Percentiles rank a stretch among this genome's conserved stretches.
Conservation (phyloP, 2,329 filamentous ascomycete genomes). For the Paraconiothyrium brasiliense region DNA sequence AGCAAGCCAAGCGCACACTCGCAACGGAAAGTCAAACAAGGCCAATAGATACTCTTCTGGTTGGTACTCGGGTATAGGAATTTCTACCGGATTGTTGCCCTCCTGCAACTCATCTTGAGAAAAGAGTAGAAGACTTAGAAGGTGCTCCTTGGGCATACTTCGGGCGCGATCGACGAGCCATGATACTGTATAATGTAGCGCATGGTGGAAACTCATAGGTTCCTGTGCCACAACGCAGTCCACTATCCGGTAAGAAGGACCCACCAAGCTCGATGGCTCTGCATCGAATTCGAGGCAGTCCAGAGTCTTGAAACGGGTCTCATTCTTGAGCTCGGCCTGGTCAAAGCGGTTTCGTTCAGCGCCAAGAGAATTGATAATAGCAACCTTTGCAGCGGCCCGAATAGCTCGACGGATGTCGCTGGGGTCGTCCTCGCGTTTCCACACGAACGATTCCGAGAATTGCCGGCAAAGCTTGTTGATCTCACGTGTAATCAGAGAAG, state of each 20-base stretch:
- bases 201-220: constrained; percentile 96
- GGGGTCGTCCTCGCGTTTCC: constrained; percentile 70
- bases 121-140: constrained; percentile 76
- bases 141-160: constrained; percentile 71
- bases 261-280: constrained; percentile 38
- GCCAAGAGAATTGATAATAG: constrained; percentile 89
- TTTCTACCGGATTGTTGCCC: constrained; percentile 68
- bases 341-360: constrained; percentile 87
- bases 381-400: constrained; percentile 77
- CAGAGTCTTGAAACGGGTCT: constrained; percentile 82
- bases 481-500: constrained; percentile 91
- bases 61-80: constrained; percentile 65
- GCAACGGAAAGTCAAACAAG: constrained; percentile 89
- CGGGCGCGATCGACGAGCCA: constrained; percentile 94
- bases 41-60: constrained; percentile 85
- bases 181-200: constrained; percentile 92
- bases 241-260: constrained; percentile 68
- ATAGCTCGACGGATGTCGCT: constrained; percentile 75
- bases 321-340: constrained; percentile 86
- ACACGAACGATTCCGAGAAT: constrained; percentile 85
- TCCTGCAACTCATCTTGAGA: constrained; percentile 74
- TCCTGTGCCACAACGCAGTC: constrained; percentile 89
- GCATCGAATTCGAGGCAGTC: constrained; percentile 81
- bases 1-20: constrained; percentile 94
- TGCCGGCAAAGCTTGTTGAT: constrained; percentile 92